These are phyloP conservation scores for Chlorella sp. DNA, from an alignment of 139 green algal species.

Conservation along the genomic window DNA sequence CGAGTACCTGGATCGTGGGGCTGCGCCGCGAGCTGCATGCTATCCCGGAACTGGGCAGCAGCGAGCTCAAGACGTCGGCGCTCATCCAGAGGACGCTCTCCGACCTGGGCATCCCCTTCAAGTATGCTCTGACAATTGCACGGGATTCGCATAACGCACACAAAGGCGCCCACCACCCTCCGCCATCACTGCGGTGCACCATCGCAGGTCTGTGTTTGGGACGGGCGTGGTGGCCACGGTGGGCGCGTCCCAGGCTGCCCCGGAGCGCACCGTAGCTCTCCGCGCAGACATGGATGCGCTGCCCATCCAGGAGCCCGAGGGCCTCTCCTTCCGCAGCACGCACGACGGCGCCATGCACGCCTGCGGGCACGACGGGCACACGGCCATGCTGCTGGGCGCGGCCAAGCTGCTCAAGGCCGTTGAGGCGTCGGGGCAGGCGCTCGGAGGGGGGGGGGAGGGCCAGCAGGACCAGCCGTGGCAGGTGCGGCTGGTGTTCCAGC, in stretches of 20 bases:
- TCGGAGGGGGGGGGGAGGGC: too few species aligned
- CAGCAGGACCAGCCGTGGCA: constrained; percentile 35
- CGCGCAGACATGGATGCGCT: constrained; percentile 89
- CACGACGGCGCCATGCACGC: constrained; percentile 71
- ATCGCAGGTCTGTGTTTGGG: background rate
- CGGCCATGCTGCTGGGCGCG: constrained; percentile 81
- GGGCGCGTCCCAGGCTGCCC: too few species aligned
- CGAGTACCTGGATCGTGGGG: constrained; percentile 19
- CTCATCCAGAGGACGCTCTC: constrained; percentile 51
- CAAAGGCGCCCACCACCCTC: too few species aligned
- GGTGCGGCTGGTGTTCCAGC: constrained; percentile 91
- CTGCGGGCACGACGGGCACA: constrained; percentile 85
- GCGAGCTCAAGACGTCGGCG: constrained; percentile 63
- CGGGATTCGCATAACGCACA: too few species aligned
- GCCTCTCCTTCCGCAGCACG: constrained; percentile 11
- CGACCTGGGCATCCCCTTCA: constrained; percentile 55
- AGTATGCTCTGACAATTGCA: too few species aligned
- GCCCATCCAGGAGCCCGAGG: constrained; percentile 47
- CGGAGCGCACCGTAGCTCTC: constrained; percentile 69
- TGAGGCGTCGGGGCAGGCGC: too few species aligned
- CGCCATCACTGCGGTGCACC: background rate
- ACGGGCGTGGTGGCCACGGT: constrained; percentile 14
- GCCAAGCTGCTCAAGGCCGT: constrained; percentile 44
- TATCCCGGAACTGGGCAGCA: constrained; percentile 58
- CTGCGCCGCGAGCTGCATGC: constrained; percentile 43